A percentile compares a stretch with the other conserved stretches of the same genome.
Evolutionary conservation across 2,329 filamentous ascomycete genomes (phyloP).

Genomic region (Didymella keratinophila): DNA sequence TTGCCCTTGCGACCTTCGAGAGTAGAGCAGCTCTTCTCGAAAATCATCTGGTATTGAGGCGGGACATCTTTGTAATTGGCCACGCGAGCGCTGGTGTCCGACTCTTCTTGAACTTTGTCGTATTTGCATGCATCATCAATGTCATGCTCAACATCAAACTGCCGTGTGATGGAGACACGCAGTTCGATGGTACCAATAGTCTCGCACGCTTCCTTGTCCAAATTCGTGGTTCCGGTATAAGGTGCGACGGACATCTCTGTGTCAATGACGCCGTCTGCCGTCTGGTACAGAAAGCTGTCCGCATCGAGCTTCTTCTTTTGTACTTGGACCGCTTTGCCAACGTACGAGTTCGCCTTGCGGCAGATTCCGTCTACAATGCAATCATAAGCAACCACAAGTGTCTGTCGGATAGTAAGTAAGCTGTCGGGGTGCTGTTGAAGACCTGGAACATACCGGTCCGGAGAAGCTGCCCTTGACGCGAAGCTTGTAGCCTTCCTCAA

Average conservation of each 20-base stretch:
- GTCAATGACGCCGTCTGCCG: constrained; percentile 69
- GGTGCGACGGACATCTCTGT: constrained; percentile 92
- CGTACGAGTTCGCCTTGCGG: constrained; percentile 26
- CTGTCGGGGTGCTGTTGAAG: neutral
- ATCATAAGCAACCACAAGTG: constrained; percentile 44
- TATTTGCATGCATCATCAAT: constrained; percentile 25
- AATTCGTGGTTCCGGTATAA: constrained; percentile 61
- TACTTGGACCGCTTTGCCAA: constrained; percentile 16
- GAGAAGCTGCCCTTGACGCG: constrained; percentile 42
- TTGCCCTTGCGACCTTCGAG: constrained; percentile 21
- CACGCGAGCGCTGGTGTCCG: neutral
- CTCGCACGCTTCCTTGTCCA: constrained; percentile 21
- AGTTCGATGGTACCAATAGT: constrained; percentile 46
- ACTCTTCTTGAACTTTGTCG: constrained; percentile 1
- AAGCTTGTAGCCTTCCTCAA: constrained; percentile 42
- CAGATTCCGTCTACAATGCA: constrained; percentile 50
- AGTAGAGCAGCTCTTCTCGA: constrained; percentile 27
- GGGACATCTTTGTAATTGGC: constrained; percentile 27
- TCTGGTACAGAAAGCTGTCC: constrained; percentile 30
- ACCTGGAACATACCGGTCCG: constrained; percentile 40
- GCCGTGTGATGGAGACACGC: constrained; percentile 37
- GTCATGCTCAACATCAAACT: constrained; percentile 26
- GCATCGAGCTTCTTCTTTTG: constrained; percentile 36
- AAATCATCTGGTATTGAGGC: constrained; percentile 34
- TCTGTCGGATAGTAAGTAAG: constrained; percentile 14